These are phyloP conservation scores for Botrytis deweyae DNA, from an alignment of 2,329 filamentous ascomycete species.

Conservation along the genomic window DNA sequence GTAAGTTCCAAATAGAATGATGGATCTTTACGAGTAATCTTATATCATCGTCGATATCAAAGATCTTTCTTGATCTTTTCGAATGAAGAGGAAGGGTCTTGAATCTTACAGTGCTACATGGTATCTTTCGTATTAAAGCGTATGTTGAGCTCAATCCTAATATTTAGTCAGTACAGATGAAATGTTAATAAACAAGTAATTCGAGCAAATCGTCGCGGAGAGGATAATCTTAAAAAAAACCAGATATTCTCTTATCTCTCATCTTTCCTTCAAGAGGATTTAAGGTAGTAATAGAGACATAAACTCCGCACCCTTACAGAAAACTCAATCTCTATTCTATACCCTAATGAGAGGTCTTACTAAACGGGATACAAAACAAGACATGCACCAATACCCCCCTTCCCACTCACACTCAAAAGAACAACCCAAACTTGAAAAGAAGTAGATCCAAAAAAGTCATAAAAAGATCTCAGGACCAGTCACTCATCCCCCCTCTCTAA, in stretches of 20 bases:
- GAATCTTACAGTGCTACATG: background rate
- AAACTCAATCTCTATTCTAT: background rate
- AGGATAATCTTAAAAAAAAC: background rate
- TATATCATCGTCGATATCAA: background rate
- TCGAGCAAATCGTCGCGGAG: background rate
- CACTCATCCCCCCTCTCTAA: background rate
- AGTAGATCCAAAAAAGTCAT: background rate
- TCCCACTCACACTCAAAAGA: background rate
- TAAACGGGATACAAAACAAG: background rate
- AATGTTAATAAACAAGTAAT: background rate
- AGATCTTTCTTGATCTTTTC: rapidly evolving
- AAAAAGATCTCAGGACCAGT: background rate
- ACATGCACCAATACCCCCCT: rapidly evolving
- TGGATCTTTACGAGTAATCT: background rate
- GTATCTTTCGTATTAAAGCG: background rate
- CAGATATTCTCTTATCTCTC: too few species aligned
- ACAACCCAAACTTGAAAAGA: background rate
- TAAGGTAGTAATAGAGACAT: background rate
- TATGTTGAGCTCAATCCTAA: background rate
- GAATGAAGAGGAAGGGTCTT: background rate
- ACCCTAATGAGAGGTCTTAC: rapidly evolving
- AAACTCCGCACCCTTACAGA: rapidly evolving
- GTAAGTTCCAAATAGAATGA: rapidly evolving
- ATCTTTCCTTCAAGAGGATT: background rate
- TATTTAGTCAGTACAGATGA: background rate